Evolutionary conservation across 352 stramenopile genomes (phyloP).

Genomic region (Globisporangium cylindrosporum): DNA sequence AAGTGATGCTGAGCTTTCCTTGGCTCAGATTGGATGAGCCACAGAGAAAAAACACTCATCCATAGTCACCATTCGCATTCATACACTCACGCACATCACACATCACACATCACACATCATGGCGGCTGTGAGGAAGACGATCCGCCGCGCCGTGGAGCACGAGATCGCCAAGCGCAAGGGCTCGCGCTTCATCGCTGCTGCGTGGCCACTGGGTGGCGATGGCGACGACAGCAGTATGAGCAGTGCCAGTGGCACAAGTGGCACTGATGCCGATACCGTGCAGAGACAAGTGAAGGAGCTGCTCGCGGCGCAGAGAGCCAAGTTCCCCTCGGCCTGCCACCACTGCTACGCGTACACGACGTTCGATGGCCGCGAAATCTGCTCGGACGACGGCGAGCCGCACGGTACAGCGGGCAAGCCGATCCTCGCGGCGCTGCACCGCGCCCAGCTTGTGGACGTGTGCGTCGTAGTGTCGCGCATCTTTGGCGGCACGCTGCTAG

Average conservation of each 20-base stretch:
- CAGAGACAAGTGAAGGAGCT: slow-evolving; percentile 42
- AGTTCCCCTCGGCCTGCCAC: slow-evolving; percentile 59
- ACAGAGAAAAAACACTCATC: neutral
- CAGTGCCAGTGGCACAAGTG: neutral
- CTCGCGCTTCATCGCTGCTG: slow-evolving; percentile 75
- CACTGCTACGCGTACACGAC: slow-evolving; percentile 75
- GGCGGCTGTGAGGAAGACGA: slow-evolving; percentile 27
- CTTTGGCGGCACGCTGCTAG: slow-evolving; percentile 72
- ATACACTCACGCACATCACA: neutral
- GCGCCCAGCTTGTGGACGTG: slow-evolving; percentile 60
- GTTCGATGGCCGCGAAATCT: slow-evolving; percentile 47
- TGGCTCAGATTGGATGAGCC: slow-evolving; percentile 4
- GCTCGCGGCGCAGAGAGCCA: slow-evolving; percentile 38
- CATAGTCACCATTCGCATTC: neutral
- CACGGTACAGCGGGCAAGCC: slow-evolving; percentile 68
- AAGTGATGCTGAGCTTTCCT: slow-evolving; percentile 5
- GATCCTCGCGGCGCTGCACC: slow-evolving; percentile 58
- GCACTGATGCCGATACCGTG: slow-evolving; percentile 16
- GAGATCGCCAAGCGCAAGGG: slow-evolving; percentile 82
- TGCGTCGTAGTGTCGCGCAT: slow-evolving; percentile 73
- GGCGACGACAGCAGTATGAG: neutral
- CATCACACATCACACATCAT: neutral
- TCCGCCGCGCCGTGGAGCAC: slow-evolving; percentile 53
- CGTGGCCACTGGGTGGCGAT: slow-evolving; percentile 37
- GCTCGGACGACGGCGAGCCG: slow-evolving; percentile 75